phyloP scores from a whole-genome alignment of 164 flowering plant genomes.

The Nymphaea thermarum region DNA sequence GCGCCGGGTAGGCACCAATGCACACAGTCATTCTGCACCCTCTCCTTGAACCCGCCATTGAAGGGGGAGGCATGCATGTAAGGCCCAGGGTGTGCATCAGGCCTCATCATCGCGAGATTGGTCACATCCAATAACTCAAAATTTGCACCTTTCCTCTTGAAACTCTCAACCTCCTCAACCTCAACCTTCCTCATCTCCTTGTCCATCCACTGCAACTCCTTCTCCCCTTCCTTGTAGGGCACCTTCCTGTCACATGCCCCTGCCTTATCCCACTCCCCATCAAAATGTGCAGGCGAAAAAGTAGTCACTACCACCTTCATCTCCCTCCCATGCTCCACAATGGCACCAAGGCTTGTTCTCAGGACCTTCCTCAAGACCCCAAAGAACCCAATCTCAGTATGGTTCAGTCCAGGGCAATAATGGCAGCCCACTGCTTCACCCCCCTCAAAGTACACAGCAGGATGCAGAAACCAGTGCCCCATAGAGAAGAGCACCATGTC shows the following conservation, averaged over 20 bases:
- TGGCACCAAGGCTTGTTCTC: conserved; percentile 40
- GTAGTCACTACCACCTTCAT: conserved; percentile 43
- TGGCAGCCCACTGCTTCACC: conserved; percentile 66
- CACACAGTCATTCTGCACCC: conserved; percentile 83
- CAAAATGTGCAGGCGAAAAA: conserved; percentile 82
- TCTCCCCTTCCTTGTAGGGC: conserved; percentile 54
- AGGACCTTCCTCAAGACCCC: conserved; percentile 54
- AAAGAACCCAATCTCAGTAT: conserved; percentile 73
- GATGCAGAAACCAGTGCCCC: conserved; percentile 93
- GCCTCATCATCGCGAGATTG: conserved; percentile 55
- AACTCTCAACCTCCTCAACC: conserved; percentile 38
- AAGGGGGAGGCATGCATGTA: conserved; percentile 75
- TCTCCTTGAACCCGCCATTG: conserved; percentile 45
- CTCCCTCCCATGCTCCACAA: conserved; percentile 14
- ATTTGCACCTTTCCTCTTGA: conserved; percentile 13
- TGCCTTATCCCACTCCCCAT: conserved; percentile 85
- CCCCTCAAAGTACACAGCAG: conserved; percentile 57
- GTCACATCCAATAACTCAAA: conserved; percentile 64
- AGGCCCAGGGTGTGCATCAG: conserved; percentile 96
- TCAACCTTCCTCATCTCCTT: conserved; percentile 52
- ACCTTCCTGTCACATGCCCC: conserved; percentile 61
- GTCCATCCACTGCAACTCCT: conserved; percentile 50
- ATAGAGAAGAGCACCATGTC: conserved; percentile 63
- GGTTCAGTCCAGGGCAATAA: conserved; percentile 42
- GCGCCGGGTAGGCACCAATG: conserved; percentile 98